A percentile compares a stretch with the other conserved stretches of the same genome.
These are phyloP conservation scores for Boletus rubropictus DNA, from an alignment of 768 basidiomycete species.

Conservation along the genomic window DNA sequence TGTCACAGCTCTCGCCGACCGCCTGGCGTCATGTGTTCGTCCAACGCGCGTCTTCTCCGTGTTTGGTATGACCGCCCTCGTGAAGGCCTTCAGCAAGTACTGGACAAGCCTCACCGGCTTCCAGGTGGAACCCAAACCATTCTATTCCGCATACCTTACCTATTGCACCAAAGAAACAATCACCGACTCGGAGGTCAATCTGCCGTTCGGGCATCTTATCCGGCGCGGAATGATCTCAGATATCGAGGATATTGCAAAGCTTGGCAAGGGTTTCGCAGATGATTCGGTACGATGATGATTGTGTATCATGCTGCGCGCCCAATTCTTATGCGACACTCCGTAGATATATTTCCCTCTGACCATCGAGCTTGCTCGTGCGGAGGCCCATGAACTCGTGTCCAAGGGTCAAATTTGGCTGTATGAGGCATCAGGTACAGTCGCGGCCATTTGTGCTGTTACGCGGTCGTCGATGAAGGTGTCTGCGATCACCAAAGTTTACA, in stretches of 20 bases:
- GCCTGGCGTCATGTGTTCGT: slow-evolving; percentile 34
- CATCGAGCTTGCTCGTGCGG: slow-evolving; percentile 34
- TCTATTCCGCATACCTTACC: slow-evolving; percentile 46
- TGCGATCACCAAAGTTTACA: slow-evolving; percentile 57
- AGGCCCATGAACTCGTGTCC: slow-evolving; percentile 43
- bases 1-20: slow-evolving; percentile 33
- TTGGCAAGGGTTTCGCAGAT: slow-evolving; percentile 49
- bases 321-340: slow-evolving; percentile 2
- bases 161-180: slow-evolving; percentile 40
- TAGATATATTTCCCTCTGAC: slow-evolving; percentile 44
- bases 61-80: slow-evolving; percentile 40
- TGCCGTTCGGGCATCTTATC: slow-evolving; percentile 33
- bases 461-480: slow-evolving; percentile 45
- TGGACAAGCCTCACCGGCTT: slow-evolving; percentile 43
- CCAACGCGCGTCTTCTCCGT: slow-evolving; percentile 46
- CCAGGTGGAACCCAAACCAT: slow-evolving; percentile 36
- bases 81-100: slow-evolving; percentile 36
- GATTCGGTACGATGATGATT: slow-evolving; percentile 40
- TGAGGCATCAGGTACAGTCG: slow-evolving; percentile 36
- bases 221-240: slow-evolving; percentile 38
- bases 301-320: neutral
- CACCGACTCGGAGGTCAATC: slow-evolving; percentile 16
- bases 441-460: slow-evolving; percentile 53
- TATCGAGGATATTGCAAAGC: slow-evolving; percentile 34
- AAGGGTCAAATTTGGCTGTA: slow-evolving; percentile 51